Conservation (phyloP, 2,329 filamentous ascomycete species). For the Pseudogymnoascus sp. region DNA sequence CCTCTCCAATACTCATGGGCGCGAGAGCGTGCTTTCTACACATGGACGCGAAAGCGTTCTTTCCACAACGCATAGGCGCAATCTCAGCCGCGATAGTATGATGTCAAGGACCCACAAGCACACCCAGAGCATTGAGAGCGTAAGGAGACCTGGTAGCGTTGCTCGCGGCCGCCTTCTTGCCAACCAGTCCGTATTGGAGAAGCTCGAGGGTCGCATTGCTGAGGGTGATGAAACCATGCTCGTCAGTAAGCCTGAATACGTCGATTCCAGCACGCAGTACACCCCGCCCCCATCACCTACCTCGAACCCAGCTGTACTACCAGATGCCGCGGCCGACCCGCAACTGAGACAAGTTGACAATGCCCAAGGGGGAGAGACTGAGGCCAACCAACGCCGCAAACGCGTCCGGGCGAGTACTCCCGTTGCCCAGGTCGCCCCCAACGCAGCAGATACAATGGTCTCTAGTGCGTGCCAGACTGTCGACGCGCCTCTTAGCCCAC, state of each 20-base stretch:
- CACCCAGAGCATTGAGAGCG: slow-evolving; percentile 51
- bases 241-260: slow-evolving; percentile 47
- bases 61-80: slow-evolving; percentile 46
- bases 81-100: slow-evolving; percentile 50
- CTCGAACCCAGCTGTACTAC: slow-evolving; percentile 27
- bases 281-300: slow-evolving; percentile 73
- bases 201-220: slow-evolving; percentile 43
- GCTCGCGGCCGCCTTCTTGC: slow-evolving; percentile 44
- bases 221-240: slow-evolving; percentile 40
- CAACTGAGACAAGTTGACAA: slow-evolving; percentile 7
- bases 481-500: slow-evolving; percentile 55
- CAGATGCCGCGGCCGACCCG: slow-evolving; percentile 10
- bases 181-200: slow-evolving; percentile 48
- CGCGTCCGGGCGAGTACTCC: slow-evolving; percentile 50
- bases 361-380: slow-evolving; percentile 29
- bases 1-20: slow-evolving; percentile 42
- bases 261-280: slow-evolving; percentile 71
- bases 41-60: slow-evolving; percentile 57
- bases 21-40: neutral
- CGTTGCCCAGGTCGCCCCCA: slow-evolving; percentile 39
- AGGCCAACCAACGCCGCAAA: slow-evolving; percentile 68
- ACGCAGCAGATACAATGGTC: slow-evolving; percentile 44
- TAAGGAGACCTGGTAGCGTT: slow-evolving; percentile 47
- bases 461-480: slow-evolving; percentile 56
- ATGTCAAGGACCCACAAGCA: slow-evolving; percentile 43